Evolutionary conservation across 2,329 filamentous ascomycete genomes (phyloP).

Genomic region (Delphinella strobiligena): DNA sequence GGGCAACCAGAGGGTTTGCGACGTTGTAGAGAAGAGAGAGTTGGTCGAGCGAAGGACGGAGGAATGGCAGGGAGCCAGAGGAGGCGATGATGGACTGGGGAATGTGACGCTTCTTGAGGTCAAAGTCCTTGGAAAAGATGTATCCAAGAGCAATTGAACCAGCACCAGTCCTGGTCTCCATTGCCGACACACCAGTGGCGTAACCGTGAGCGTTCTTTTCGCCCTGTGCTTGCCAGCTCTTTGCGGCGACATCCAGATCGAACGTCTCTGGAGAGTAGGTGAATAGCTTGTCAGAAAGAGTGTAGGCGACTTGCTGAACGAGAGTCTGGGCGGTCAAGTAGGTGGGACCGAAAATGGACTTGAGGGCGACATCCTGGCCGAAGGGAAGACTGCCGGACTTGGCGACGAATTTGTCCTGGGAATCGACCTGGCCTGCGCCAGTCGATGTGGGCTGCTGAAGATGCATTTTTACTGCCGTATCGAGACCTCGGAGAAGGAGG

Average conservation of each 20-base stretch:
- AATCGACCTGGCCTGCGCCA: slow-evolving; percentile 12
- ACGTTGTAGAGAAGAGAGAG: slow-evolving; percentile 83
- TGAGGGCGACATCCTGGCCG: slow-evolving; percentile 38
- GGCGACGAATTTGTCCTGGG: slow-evolving; percentile 20
- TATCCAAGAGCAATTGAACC: slow-evolving; percentile 89
- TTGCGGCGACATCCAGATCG: slow-evolving; percentile 73
- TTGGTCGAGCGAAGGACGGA: slow-evolving; percentile 80
- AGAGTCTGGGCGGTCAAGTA: slow-evolving; percentile 90
- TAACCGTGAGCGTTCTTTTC: slow-evolving; percentile 76
- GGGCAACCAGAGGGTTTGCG: slow-evolving; percentile 83
- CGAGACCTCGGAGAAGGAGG: not conserved
- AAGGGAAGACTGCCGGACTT: slow-evolving; percentile 41
- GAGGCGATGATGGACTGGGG: slow-evolving; percentile 85
- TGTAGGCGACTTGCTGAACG: slow-evolving; percentile 91
- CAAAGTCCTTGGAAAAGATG: slow-evolving; percentile 95
- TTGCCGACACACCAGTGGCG: slow-evolving; percentile 60
- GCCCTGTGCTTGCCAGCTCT: slow-evolving; percentile 57
- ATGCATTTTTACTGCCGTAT: slow-evolving; percentile 15
- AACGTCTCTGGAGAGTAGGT: slow-evolving; percentile 92
- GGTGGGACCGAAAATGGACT: slow-evolving; percentile 66
- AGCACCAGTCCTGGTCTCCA: slow-evolving; percentile 81
- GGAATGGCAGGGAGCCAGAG: slow-evolving; percentile 65
- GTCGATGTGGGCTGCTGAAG: slow-evolving; percentile 20
- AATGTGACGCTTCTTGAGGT: slow-evolving; percentile 78
- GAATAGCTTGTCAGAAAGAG: slow-evolving; percentile 93